phyloP scores from a whole-genome alignment of 306 rosid species.

The Prunus armeniaca region DNA sequence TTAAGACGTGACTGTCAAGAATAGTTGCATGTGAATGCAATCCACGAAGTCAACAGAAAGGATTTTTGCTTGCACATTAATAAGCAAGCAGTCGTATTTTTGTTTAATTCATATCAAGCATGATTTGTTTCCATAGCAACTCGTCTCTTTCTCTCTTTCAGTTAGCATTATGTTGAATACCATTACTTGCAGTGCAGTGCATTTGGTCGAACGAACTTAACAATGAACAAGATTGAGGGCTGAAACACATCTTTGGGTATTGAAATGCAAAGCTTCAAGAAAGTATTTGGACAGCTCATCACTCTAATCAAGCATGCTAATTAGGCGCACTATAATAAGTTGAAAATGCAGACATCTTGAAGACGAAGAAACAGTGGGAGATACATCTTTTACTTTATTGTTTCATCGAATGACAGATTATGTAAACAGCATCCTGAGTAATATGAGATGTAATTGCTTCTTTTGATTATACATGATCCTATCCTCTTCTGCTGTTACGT shows the following conservation, averaged over 20 bases:
- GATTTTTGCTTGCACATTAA: neutral
- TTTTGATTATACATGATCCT: neutral
- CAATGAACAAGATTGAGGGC: neutral
- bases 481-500: neutral
- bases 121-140: neutral
- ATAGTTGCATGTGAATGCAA: constrained; percentile 17
- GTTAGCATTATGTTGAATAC: neutral
- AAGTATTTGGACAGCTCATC: neutral
- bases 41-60: neutral
- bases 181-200: neutral
- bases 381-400: neutral
- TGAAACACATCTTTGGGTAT: neutral
- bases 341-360: neutral
- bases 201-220: neutral
- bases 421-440: neutral
- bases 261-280: no score
- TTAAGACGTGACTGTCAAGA: constrained; percentile 38
- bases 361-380: neutral
- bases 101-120: neutral
- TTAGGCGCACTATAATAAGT: neutral
- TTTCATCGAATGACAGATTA: neutral
- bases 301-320: no score
- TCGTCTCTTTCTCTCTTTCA: neutral
- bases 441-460: neutral
- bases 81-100: neutral